Evolutionary conservation across 169 alveolate genomes (phyloP), one percentile per base, ranked within the genome.

Genomic region (Miamiensis avidus): DNA sequence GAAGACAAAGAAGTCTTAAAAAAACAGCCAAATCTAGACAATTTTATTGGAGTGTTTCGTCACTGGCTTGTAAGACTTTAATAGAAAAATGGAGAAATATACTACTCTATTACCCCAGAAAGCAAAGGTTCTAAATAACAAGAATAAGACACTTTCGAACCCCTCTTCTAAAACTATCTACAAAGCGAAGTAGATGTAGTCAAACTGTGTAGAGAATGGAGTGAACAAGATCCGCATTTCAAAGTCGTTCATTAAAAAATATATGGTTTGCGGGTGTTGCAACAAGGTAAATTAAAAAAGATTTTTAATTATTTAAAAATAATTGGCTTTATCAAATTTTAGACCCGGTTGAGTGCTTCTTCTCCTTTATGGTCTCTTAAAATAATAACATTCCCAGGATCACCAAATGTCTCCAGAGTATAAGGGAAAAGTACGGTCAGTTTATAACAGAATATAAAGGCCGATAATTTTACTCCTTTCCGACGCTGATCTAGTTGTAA

Each of bases 321-420:
- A 49, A 49, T 49, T 49, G 20, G 4, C 4, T 49, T 49, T 49
- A 49, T 11, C 4, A 11, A 49, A 49, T 11, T 49, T 49, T 49
- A 49, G 69, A 49, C 32, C 92, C 94, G 4, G 91, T 90, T 87
- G 96, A 93, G 76, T 93, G 96, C 79, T 75, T 90, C 28, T 84
- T 93, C 1, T 81, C 92, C 20, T 93, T 93, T 78, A 81, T 93
- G 0, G 78, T 88, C 65, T 88, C 93, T 15, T 81, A 91, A 78
- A 91, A 91, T 81, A 89, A 88, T 74, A 82, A 93, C 81, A 91
- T 93, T 30, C 88, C 87, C 34, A 65, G 95, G 15, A 93, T 93
- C 25, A 89, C 93, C 6, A 32, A 74, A 27, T 72, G 81, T 49
- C 65, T 93, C 27, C 74, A 85, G 26, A 83, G 73, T 27, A 27